Percentiles rank a stretch among this genome's conserved stretches.
Conservation (phyloP, 257 asterid genomes). For the Lycium barbarum region DNA sequence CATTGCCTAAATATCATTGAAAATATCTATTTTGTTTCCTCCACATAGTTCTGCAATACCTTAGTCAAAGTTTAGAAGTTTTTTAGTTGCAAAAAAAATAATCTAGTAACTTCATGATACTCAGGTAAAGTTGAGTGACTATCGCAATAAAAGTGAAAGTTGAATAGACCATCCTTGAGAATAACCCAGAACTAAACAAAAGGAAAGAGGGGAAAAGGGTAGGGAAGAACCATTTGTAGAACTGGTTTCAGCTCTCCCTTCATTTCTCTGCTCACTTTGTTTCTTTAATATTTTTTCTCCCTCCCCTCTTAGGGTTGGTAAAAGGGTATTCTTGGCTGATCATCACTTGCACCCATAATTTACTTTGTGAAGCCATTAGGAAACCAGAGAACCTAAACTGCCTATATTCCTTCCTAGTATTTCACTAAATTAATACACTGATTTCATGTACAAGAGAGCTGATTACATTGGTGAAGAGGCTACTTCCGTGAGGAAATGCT, state of each 20-base stretch:
- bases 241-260: not conserved
- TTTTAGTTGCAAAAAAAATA: no score
- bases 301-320: slow-evolving; percentile 16
- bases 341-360: not conserved
- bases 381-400: slow-evolving; percentile 16
- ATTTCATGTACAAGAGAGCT: slow-evolving; percentile 27
- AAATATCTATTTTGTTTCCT: not conserved
- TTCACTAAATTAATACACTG: slow-evolving; percentile 29
- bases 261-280: not conserved
- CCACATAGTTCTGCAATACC: not conserved
- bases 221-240: not conserved
- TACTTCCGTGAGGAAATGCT: slow-evolving; percentile 31
- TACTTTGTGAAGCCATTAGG: slow-evolving; percentile 10
- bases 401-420: slow-evolving; percentile 11
- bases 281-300: not conserved
- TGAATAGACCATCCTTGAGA: not conserved
- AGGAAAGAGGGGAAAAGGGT: not conserved
- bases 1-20: not conserved
- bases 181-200: not conserved
- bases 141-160: slow-evolving; percentile 1
- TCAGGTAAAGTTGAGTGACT: not conserved
- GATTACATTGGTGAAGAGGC: slow-evolving; percentile 1
- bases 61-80: not conserved
- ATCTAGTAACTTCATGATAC: not conserved
- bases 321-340: slow-evolving; percentile 5